Evolutionary conservation across 208 protist species (phyloP), one percentile per base, ranked within the genome.

Genomic region (Crithidia brevicula): DNA sequence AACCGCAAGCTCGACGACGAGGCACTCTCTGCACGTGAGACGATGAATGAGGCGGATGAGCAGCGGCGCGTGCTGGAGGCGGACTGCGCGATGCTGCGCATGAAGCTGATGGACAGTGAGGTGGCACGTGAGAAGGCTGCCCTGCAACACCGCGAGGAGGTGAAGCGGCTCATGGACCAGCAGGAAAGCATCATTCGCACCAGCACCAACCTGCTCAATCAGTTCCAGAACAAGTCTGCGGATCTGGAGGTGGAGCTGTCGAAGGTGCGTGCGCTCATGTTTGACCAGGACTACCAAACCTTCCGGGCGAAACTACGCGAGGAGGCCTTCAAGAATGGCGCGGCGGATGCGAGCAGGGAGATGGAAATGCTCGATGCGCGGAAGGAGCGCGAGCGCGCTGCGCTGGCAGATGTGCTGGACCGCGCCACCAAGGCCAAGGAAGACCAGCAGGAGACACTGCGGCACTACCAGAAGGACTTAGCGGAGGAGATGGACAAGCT

Each of bases 161-260:
- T 82, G 22, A 61, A 67, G 46, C 58, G 45, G 33, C 61, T 80
- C 34, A 51, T 69, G 28, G 54, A 72, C 16, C 69, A 77, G 31
- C 63, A 80, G 56, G 83, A 83, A 22, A 60, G 40, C 28, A 51
- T 60, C 74, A 42, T 62, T 58, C 15, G 33, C 5, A 36, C 65
- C 43, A 67, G 40, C 68, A 65, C 36, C 33, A 15, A 42, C 34
- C 38, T 81, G 33, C 54, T 75, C 16, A 67, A 65, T 15, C 53
- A 77, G 42, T 83, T 77, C 51, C 69, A 83, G 28, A 75, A 79
- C 56, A 76, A 70, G n/a, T 71, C 80, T 25, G 47, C 69, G 10
- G 78, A 67, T 7, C 57, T 90, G 18, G 66, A 82, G 38, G 18
- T 77, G 31, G 66, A 76, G 43, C 63, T 85, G 60, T 62, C 54